Evolutionary conservation across 1,139 yeast species (phyloP), one percentile per base, ranked within the genome.

Genomic region (Suhomyces bolitotheri): DNA sequence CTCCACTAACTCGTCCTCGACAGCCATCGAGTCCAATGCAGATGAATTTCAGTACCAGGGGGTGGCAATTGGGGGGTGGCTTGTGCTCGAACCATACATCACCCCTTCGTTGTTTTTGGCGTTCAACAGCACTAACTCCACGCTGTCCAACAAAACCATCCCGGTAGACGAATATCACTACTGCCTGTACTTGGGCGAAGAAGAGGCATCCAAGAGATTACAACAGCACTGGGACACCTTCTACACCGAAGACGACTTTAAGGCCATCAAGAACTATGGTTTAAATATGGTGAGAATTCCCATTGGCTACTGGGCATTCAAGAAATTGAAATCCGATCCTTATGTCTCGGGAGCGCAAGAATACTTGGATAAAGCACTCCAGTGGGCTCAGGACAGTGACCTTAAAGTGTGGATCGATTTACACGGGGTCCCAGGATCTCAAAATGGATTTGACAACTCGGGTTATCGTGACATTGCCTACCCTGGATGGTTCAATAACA

Each of bases 371-470:
- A 53, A 62, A 41, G 80, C 84, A 2, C 58, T 80, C 24, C 64
- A 54, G 17, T 80, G 87, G 87, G 71, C 80, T 16, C 50, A 64
- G 22, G 57, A 61, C 20, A 54, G 73, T 44, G 75, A 62, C 20
- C 54, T 80, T 36, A 76, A 73, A 43, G 78, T 77, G 8, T 74
- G 80, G 84, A 62, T 80, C 34, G 85, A 80, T 52, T 58, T 80
- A 36, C 86, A 80, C 49, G 85, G 85, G 16, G 77, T 71, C 7
- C 85, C 85, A 3, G 83, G 83, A 1, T 75, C 83, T 2, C 86
- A 80, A 49, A 80, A 80, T 53, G 86, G 86, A n/a, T 80, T 80
- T 53, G 86, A 80, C 48, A 80, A 80, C 53, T 77, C 83, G 3
- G 87, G 87, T 1, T 56, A 61, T 32, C 64, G 84, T 49, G 72